These are phyloP conservation scores for Bimuria novae-zelandiae DNA, from an alignment of 2,329 filamentous ascomycete genomes.

Conservation along the genomic window DNA sequence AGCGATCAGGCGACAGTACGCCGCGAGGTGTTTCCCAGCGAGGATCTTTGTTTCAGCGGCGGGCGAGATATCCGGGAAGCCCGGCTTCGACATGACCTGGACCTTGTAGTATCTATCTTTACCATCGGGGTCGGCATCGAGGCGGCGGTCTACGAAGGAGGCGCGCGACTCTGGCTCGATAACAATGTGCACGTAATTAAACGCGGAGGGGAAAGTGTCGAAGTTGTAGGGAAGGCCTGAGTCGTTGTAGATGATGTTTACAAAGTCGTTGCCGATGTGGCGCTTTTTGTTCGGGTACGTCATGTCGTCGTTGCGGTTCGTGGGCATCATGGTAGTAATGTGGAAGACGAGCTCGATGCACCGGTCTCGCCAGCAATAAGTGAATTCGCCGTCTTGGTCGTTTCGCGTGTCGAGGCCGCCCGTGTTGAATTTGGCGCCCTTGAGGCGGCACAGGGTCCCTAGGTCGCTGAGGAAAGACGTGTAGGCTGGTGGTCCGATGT, in stretches of 20 bases:
- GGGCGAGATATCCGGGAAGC: conserved; percentile 89
- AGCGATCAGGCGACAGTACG: conserved; percentile 84
- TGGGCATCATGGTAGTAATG: conserved; percentile 97
- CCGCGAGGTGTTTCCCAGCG: conserved; percentile 77
- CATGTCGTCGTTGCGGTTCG: conserved; percentile 74
- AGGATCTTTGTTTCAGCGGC: conserved; percentile 89
- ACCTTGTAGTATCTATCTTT: conserved; percentile 77
- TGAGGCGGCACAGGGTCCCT: conserved; percentile 79
- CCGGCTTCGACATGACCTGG: conserved; percentile 83
- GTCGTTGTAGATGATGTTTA: conserved; percentile 98
- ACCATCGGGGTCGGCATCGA: conserved; percentile 49
- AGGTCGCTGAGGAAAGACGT: conserved; percentile 81
- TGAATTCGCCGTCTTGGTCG: conserved; percentile 82
- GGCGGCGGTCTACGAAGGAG: conserved; percentile 66
- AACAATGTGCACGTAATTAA: conserved; percentile 97
- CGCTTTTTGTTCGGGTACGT: conserved; percentile 81
- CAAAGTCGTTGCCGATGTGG: conserved; percentile 96
- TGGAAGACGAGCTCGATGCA: conserved; percentile 97
- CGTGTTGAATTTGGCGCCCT: conserved; percentile 86
- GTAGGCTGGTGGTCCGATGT: conserved; percentile 85
- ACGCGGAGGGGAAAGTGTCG: conserved; percentile 89
- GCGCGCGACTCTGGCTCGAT: conserved; percentile 84
- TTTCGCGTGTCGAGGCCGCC: conserved; percentile 83
- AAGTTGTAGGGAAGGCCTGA: conserved; percentile 88
- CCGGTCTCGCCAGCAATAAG: conserved; percentile 92